phyloP scores from a whole-genome alignment of 768 basidiomycete species.

The Termitomyces sp. region DNA sequence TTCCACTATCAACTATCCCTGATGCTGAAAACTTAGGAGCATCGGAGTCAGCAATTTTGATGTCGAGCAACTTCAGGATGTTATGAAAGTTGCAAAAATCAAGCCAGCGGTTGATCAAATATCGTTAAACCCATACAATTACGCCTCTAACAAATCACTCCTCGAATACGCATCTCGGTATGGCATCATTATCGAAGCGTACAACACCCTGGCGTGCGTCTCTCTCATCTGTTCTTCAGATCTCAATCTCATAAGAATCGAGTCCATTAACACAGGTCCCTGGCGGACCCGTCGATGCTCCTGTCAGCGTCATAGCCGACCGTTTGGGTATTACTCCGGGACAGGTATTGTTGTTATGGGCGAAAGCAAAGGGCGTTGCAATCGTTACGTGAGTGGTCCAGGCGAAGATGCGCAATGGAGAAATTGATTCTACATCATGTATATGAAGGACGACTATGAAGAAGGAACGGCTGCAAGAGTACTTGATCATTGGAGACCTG shows the following conservation, averaged over 20 bases:
- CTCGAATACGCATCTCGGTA: slow-evolving; percentile 44
- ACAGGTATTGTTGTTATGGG: slow-evolving; percentile 70
- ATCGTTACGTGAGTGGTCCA: slow-evolving; percentile 53
- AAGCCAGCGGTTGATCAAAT: slow-evolving; percentile 71
- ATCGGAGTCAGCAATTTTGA: slow-evolving; percentile 65
- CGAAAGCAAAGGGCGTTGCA: slow-evolving; percentile 56
- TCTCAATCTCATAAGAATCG: neutral
- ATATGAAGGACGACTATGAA: slow-evolving; percentile 50
- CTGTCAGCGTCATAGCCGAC: slow-evolving; percentile 45
- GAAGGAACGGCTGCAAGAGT: slow-evolving; percentile 57
- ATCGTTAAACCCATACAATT: slow-evolving; percentile 53
- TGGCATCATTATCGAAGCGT: slow-evolving; percentile 50
- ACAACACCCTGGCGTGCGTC: slow-evolving; percentile 43
- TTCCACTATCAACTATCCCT: neutral
- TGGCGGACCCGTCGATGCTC: slow-evolving; percentile 59
- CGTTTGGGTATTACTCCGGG: slow-evolving; percentile 49
- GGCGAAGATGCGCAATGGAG: neutral
- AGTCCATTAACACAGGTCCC: slow-evolving; percentile 53
- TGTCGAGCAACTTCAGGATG: slow-evolving; percentile 41
- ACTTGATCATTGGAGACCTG: slow-evolving; percentile 58
- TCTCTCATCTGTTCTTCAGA: neutral
- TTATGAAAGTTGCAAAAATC: slow-evolving; percentile 45
- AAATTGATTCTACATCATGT: neutral
- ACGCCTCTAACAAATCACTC: slow-evolving; percentile 36
- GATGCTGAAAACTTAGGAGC: neutral